A percentile compares a stretch with the other conserved stretches of the same genome.
Conservation (phyloP, 2,329 filamentous ascomycete species). For the Pseudocercospora musae region DNA sequence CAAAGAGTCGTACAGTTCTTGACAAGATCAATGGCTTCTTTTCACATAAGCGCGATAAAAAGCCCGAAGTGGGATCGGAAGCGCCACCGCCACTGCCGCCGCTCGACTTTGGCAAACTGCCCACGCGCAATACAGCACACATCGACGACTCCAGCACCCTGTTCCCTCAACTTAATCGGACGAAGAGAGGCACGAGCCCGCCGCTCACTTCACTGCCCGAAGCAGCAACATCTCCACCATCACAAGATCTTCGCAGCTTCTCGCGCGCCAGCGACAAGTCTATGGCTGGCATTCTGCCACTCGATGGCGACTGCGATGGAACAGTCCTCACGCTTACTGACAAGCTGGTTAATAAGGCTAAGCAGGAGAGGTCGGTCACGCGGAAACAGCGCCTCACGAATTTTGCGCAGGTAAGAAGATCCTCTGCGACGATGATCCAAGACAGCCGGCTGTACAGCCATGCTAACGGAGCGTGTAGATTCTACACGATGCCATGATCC, state of each 20-base stretch:
- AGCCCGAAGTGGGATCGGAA: neutral
- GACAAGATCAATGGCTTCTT: conserved; percentile 33
- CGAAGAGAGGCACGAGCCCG: neutral
- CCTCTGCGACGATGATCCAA: neutral
- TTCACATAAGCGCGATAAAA: conserved; percentile 28
- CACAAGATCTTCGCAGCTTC: neutral
- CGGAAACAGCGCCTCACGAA: conserved; percentile 12
- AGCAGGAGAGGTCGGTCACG: conserved; percentile 7
- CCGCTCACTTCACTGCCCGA: neutral
- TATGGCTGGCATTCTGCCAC: neutral
- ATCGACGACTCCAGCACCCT: neutral
- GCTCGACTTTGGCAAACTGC: neutral
- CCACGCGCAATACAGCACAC: neutral
- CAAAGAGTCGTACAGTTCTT: conserved; percentile 29
- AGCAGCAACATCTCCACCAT: neutral
- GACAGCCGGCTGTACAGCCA: neutral
- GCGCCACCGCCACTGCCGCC: neutral
- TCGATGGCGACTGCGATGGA: neutral
- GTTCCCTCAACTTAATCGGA: neutral
- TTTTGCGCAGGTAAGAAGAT: conserved; percentile 21
- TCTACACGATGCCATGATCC: conserved; percentile 27
- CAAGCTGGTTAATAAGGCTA: conserved; percentile 12
- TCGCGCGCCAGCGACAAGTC: conserved; percentile 7
- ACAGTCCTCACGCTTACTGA: conserved; percentile 6
- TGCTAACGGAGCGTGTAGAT: conserved; percentile 6